These are phyloP conservation scores for Draba incana DNA, from an alignment of 345 rosid species.

Conservation along the genomic window DNA sequence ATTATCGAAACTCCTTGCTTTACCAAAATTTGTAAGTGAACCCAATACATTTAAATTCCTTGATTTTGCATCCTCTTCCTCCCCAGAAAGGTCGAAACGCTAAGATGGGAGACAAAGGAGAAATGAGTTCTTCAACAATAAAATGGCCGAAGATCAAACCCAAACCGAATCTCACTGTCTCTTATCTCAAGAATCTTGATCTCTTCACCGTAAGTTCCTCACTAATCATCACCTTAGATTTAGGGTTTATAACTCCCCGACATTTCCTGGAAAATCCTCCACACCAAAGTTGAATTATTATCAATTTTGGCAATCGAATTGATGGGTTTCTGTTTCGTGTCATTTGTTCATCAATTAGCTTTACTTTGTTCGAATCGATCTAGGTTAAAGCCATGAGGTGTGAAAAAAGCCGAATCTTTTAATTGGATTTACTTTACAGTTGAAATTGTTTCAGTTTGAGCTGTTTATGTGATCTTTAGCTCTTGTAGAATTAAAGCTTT, in stretches of 20 bases:
- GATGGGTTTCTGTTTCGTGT: background rate
- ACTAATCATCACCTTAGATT: background rate
- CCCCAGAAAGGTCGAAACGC: conserved; percentile 39
- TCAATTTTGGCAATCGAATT: background rate
- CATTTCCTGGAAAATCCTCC: background rate
- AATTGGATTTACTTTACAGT: background rate
- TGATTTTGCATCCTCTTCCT: background rate
- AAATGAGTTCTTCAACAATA: conserved; percentile 22
- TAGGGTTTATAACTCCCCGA: background rate
- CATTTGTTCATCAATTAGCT: background rate
- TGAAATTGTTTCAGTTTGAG: background rate
- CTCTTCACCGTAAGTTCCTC: conserved; percentile 64
- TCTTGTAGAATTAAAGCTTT: background rate
- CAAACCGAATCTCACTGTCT: conserved; percentile 55
- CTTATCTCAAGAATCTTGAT: conserved; percentile 60
- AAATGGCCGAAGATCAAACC: conserved; percentile 70
- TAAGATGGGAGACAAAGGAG: conserved; percentile 56
- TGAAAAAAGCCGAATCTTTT: background rate
- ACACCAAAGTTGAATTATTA: background rate
- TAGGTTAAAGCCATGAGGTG: background rate
- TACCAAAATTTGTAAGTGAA: conserved; percentile 2
- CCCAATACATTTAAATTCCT: conserved; percentile 12
- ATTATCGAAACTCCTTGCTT: no score
- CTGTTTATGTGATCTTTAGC: conserved; percentile 9
- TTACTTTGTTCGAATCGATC: conserved; percentile 2